Base-by-base conservation (phyloP, 2,329 filamentous ascomycete genomes). In the Didymella exigua region DNA sequence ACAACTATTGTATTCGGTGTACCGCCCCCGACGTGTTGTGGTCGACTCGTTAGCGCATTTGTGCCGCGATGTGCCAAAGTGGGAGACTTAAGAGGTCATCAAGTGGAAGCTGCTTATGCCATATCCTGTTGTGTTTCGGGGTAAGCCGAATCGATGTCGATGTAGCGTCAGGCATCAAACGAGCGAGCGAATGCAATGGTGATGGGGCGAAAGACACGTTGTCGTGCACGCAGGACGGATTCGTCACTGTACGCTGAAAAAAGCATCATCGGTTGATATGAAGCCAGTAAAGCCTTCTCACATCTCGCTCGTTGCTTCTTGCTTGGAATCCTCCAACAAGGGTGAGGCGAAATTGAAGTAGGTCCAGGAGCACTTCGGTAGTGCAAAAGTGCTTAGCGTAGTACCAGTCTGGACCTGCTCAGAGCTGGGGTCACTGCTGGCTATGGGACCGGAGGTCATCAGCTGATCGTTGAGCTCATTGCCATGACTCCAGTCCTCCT, bases 231-330 rank as follows among this genome's bases (percentile, higher is more conserved):
- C 0, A 71, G 68, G 9, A 81, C 61, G 0, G 72, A 74, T 55
- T 81, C 75, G 80, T 80, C 85, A 49, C 84, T 69, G 41, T 84
- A 78, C 0, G 81, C 81, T 2, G 70, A n/a, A 79, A 13, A 85
- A 67, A 3, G 77, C 74, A 61, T 86, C 83, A 50, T 86, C 82
- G 0, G 82, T 85, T 1, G 82, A 82, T 19, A 84, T 65, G 57
- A 76, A 84, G 2, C 18, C 14, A 13, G 55, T 54, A 26, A 38
- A 56, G 33, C 4, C 61, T 40, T 2, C 45, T 16, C 18, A 67
- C 54, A 46, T 67, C 47, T 30, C 26, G 13, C 23, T 19, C 10
- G 9, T 61, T 58, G 49, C 61, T 37, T 6, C 65, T 3, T 62
- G 49, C 16, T 43, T 43, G 5, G 30, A 16, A 8, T 3, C 7